Percentiles rank a stretch among this genome's conserved stretches.
phyloP scores from a whole-genome alignment of 257 asterid species.

The Salvia miltiorrhiza region DNA sequence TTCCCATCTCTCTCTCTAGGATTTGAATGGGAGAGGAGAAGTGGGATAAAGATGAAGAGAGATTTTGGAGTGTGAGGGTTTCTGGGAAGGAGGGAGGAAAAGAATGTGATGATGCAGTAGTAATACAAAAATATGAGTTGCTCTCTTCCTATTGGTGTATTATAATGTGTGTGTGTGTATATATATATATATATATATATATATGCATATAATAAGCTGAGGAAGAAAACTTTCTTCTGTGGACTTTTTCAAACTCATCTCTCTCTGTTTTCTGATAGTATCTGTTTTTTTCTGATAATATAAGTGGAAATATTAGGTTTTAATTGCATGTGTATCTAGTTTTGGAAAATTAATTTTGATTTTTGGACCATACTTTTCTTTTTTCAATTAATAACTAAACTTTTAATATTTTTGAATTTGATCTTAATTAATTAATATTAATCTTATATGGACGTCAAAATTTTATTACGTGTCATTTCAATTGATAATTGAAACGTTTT shows the following conservation, averaged over 20 bases:
- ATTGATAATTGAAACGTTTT: too few relatives aligned
- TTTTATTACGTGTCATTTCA: too few relatives aligned
- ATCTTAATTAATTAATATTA: too few relatives aligned
- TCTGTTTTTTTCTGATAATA: too few relatives aligned
- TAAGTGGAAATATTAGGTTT: too few relatives aligned
- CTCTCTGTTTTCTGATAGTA: not conserved
- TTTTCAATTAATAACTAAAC: too few relatives aligned
- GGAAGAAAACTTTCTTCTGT: not conserved
- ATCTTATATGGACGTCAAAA: too few relatives aligned
- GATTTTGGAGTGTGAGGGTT: constrained; percentile 9
- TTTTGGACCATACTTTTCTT: too few relatives aligned
- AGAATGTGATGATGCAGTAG: not conserved
- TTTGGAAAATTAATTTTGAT: too few relatives aligned
- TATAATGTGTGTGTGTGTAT: too few relatives aligned
- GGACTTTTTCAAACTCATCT: constrained; percentile 23
- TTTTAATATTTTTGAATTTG: too few relatives aligned
- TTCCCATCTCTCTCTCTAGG: constrained; percentile 36
- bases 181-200: not conserved
- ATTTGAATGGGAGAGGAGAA: not conserved
- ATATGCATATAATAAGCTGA: not conserved
- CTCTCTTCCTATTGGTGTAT: not conserved
- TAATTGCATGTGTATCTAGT: too few relatives aligned
- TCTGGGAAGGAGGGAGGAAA: constrained; percentile 25
- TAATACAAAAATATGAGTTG: not conserved
- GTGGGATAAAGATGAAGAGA: not conserved